Percentiles rank a stretch among this genome's conserved stretches.
Evolutionary conservation across 2,329 filamentous ascomycete genomes (phyloP).

Genomic region (Harringtonia aguacate): DNA sequence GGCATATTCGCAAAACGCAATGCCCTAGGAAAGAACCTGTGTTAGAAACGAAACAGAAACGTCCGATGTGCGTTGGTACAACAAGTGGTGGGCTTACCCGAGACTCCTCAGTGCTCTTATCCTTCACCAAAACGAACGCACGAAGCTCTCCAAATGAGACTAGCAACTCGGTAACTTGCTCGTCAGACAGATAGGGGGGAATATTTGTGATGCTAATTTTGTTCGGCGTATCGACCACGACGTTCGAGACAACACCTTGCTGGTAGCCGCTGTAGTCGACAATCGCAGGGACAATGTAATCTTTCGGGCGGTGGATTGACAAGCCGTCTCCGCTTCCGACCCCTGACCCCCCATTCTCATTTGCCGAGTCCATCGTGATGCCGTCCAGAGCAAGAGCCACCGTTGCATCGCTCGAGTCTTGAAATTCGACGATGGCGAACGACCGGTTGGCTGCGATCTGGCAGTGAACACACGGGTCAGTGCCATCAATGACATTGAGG

Average conservation of each 20-base stretch:
- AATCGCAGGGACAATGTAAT: conserved; percentile 86
- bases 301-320: conserved; percentile 77
- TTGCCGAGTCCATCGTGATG: conserved; percentile 71
- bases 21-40: conserved; percentile 54
- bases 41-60: not conserved
- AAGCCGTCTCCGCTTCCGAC: conserved; percentile 44
- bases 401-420: conserved; percentile 76
- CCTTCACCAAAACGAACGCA: conserved; percentile 82
- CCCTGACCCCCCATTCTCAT: conserved; percentile 40
- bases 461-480: conserved; percentile 75
- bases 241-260: conserved; percentile 63
- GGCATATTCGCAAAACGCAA: conserved; percentile 92
- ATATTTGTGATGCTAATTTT: conserved; percentile 93
- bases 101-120: conserved; percentile 74
- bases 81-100: conserved; percentile 46
- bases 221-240: conserved; percentile 85
- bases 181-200: conserved; percentile 76
- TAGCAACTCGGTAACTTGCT: conserved; percentile 83
- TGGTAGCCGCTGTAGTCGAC: conserved; percentile 64
- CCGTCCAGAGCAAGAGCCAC: conserved; percentile 85
- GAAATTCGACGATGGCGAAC: conserved; percentile 88
- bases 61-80: too few species aligned
- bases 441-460: conserved; percentile 69
- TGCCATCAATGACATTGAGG: conserved; percentile 78
- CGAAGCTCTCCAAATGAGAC: conserved; percentile 89